Conservation (phyloP, 1,284 basidiomycete genomes). For the Tylopilus sp. region DNA sequence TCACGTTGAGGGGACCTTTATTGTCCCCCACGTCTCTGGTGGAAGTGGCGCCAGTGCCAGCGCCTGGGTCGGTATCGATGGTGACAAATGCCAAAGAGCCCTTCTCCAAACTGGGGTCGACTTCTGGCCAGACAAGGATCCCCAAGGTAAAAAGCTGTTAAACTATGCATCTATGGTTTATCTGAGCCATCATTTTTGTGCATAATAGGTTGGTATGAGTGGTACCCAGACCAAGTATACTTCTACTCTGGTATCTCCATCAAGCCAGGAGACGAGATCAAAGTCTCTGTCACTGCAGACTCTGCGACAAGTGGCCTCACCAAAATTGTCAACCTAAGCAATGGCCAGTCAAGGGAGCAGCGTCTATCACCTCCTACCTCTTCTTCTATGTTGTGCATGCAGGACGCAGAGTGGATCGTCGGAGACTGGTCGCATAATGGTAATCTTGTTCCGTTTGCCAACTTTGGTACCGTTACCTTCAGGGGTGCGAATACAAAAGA, state of each 20-base stretch:
- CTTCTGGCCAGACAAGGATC: neutral
- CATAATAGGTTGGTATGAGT: conserved; percentile 1
- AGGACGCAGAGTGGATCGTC: conserved; percentile 14
- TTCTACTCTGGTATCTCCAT: conserved; percentile 5
- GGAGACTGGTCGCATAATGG: neutral
- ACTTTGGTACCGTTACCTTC: conserved; percentile 15
- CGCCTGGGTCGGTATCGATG: conserved; percentile 14
- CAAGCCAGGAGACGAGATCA: conserved; percentile 14
- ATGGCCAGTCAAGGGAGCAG: neutral
- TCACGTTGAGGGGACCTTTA: conserved; percentile 6
- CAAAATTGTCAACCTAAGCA: conserved; percentile 13
- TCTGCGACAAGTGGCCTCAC: neutral
- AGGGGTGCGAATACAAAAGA: neutral
- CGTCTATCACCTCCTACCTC: conserved; percentile 5
- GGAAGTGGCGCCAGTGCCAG: neutral
- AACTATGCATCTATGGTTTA: neutral
- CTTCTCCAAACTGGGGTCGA: conserved; percentile 12
- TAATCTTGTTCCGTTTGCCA: neutral
- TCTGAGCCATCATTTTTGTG: neutral
- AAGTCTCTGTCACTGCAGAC: neutral
- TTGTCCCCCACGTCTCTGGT: neutral
- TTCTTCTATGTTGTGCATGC: conserved; percentile 5
- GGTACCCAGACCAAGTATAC: neutral
- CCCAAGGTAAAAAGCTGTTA: neutral
- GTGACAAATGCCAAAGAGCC: neutral